These are phyloP conservation scores for Didymellaceae sp. DNA, from an alignment of 2,329 filamentous ascomycete genomes.

Conservation along the genomic window DNA sequence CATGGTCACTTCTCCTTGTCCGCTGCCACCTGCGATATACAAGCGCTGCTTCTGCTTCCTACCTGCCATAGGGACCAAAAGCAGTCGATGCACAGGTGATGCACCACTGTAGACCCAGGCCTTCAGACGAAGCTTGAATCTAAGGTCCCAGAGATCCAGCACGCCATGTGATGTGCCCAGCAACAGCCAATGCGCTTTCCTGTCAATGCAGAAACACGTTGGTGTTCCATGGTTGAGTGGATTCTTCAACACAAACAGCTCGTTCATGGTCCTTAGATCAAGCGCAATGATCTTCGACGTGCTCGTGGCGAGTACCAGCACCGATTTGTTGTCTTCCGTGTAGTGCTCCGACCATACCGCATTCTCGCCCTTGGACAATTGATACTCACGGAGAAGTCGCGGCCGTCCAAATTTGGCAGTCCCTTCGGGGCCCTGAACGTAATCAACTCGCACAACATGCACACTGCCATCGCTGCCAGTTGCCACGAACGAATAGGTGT, in stretches of 20 bases:
- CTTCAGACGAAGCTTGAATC: conserved; percentile 88
- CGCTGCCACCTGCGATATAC: conserved; percentile 86
- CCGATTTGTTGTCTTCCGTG: conserved; percentile 79
- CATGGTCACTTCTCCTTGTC: conserved; percentile 85
- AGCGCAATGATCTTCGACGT: conserved; percentile 82
- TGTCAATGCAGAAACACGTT: conserved; percentile 88
- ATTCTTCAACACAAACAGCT: conserved; percentile 81
- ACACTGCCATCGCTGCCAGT: conserved; percentile 90
- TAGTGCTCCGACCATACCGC: conserved; percentile 94
- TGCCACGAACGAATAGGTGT: conserved; percentile 91
- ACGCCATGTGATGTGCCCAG: conserved; percentile 93
- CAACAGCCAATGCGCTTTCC: conserved; percentile 86
- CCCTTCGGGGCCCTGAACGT: conserved; percentile 62
- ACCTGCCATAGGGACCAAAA: conserved; percentile 63
- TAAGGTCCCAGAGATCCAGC: conserved; percentile 91
- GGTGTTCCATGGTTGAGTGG: conserved; percentile 90
- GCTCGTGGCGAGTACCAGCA: conserved; percentile 85
- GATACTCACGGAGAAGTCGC: conserved; percentile 73
- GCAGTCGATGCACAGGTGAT: conserved; percentile 78
- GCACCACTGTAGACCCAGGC: conserved; percentile 87
- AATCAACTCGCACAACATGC: conserved; percentile 79
- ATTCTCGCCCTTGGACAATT: conserved; percentile 74
- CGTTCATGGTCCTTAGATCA: conserved; percentile 84
- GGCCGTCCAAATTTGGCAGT: conserved; percentile 77
- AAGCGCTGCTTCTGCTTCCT: conserved; percentile 75